A percentile compares a stretch with the other conserved stretches of the same genome.
phyloP scores from a whole-genome alignment of 345 rosid species.

The Excoecaria cochinchinensis region DNA sequence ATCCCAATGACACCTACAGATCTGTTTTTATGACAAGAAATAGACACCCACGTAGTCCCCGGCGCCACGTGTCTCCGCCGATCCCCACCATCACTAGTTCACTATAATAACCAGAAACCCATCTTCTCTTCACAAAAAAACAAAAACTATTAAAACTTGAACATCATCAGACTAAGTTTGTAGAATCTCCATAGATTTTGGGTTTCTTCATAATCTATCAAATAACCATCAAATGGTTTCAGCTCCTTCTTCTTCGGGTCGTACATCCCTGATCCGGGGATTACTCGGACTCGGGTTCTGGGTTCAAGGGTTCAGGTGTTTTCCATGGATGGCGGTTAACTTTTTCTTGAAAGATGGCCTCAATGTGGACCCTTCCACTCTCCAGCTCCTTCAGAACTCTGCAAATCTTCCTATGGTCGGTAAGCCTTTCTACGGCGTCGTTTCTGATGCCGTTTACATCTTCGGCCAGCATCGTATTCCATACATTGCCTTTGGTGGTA shows the following conservation, averaged over 20 bases:
- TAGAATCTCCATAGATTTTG: not conserved
- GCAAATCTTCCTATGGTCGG: constrained; percentile 91
- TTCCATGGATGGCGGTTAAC: constrained; percentile 80
- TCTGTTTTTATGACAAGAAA: not conserved
- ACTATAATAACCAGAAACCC: not conserved
- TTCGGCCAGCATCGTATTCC: constrained; percentile 86
- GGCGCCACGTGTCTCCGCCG: constrained; percentile 12
- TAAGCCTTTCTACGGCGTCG: constrained; percentile 73
- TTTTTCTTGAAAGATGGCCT: constrained; percentile 85
- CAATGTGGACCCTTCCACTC: constrained; percentile 68
- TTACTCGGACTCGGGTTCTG: constrained; percentile 74
- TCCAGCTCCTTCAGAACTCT: constrained; percentile 80
- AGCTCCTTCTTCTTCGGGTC: not conserved
- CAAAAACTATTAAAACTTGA: too few species aligned
- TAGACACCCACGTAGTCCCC: not conserved
- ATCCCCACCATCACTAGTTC: not conserved
- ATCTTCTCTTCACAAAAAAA: not conserved
- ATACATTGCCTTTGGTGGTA: constrained; percentile 90
- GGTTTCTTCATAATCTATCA: too few species aligned
- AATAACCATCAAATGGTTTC: not conserved
- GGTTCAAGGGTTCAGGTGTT: constrained; percentile 86
- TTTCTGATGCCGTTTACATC: constrained; percentile 74
- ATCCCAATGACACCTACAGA: not conserved
- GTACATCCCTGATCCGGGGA: constrained; percentile 34
- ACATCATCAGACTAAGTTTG: not conserved